These are phyloP conservation scores for Amanita brunnescens DNA, from an alignment of 768 basidiomycete species.

Conservation along the genomic window DNA sequence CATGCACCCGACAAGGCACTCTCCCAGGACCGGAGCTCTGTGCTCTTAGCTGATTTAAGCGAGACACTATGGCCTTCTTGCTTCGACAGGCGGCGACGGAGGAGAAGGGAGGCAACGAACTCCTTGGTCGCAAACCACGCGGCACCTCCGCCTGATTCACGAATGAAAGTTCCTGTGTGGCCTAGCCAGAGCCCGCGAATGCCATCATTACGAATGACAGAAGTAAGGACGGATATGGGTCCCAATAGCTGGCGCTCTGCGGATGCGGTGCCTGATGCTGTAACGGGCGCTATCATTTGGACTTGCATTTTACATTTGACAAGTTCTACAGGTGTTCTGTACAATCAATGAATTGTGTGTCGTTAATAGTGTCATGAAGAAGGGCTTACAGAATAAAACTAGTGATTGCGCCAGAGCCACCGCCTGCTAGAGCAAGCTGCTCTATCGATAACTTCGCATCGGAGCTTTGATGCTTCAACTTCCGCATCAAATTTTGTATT, in stretches of 20 bases:
- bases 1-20: slow-evolving; percentile 71
- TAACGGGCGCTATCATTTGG: slow-evolving; percentile 19
- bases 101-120: slow-evolving; percentile 53
- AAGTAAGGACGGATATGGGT: slow-evolving; percentile 19
- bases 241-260: slow-evolving; percentile 17
- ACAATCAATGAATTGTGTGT: neutral
- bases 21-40: slow-evolving; percentile 54
- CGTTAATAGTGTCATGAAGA: neutral
- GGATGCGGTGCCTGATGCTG: slow-evolving; percentile 5
- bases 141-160: slow-evolving; percentile 79
- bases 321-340: slow-evolving; percentile 28
- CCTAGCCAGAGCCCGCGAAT: slow-evolving; percentile 76
- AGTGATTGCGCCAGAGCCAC: slow-evolving; percentile 76
- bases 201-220: slow-evolving; percentile 31
- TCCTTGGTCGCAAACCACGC: slow-evolving; percentile 90
- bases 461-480: slow-evolving; percentile 22
- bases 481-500: slow-evolving; percentile 55
- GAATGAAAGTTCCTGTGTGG: slow-evolving; percentile 78
- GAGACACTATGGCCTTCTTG: slow-evolving; percentile 10
- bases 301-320: slow-evolving; percentile 33
- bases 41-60: slow-evolving; percentile 11
- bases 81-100: slow-evolving; percentile 32
- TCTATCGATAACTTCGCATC: slow-evolving; percentile 48
- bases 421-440: slow-evolving; percentile 76
- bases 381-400: slow-evolving; percentile 77